Conservation (phyloP, 176 grass and related monocot genomes). For the Phragmites australis region DNA sequence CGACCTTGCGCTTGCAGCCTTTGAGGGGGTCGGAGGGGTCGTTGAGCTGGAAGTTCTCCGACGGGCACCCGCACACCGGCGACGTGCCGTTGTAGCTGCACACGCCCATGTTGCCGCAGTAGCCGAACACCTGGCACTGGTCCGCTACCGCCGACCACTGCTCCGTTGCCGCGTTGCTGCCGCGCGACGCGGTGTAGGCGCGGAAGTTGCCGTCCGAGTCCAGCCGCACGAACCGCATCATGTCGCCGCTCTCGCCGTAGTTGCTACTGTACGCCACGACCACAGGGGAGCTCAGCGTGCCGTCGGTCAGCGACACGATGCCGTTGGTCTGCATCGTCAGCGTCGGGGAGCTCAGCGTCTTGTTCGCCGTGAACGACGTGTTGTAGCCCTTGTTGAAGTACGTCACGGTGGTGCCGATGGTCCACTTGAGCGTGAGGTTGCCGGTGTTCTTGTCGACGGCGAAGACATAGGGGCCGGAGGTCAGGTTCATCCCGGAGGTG, state of each 20-base stretch:
- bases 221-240: slow-evolving; percentile 72
- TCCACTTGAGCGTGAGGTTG: slow-evolving; percentile 76
- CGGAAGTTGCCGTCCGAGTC: slow-evolving; percentile 91
- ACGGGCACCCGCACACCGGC: slow-evolving; percentile 78
- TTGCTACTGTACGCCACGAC: slow-evolving; percentile 92
- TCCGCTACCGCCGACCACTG: slow-evolving; percentile 89
- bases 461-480: slow-evolving; percentile 58
- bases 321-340: slow-evolving; percentile 76
- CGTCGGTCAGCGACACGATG: slow-evolving; percentile 72
- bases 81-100: slow-evolving; percentile 82
- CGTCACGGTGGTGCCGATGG: slow-evolving; percentile 1
- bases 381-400: slow-evolving; percentile 97
- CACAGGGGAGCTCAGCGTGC: slow-evolving; percentile 43
- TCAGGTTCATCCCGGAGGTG: slow-evolving; percentile 43
- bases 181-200: slow-evolving; percentile 59
- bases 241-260: slow-evolving; percentile 74
- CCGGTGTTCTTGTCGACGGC: slow-evolving; percentile 35
- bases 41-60: slow-evolving; percentile 53
- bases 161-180: slow-evolving; percentile 35
- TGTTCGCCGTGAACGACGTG: slow-evolving; percentile 59
- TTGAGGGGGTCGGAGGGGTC: slow-evolving; percentile 26
- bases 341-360: slow-evolving; percentile 57
- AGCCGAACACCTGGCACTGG: slow-evolving; percentile 97
- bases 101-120: slow-evolving; percentile 87
- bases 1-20: slow-evolving; percentile 55